phyloP scores from a whole-genome alignment of 2,329 filamentous ascomycete species.

The Aspergillus sp. region DNA sequence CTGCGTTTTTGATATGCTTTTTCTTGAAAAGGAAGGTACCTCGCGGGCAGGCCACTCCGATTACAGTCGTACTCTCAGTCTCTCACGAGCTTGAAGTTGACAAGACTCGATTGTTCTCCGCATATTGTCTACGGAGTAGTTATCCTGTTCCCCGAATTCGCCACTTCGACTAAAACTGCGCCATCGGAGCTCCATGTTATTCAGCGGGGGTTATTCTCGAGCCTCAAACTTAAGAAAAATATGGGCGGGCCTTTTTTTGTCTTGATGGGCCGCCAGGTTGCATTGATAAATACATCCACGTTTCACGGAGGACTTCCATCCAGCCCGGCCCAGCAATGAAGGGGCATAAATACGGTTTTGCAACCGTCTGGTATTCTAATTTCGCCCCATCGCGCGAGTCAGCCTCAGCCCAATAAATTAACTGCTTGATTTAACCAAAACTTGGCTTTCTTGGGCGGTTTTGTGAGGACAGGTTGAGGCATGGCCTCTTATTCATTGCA shows the following conservation, averaged over 20 bases:
- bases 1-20: not conserved
- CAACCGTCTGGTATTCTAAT: not conserved
- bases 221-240: not conserved
- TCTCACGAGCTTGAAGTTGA: not conserved
- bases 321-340: not conserved
- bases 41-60: not conserved
- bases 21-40: not conserved
- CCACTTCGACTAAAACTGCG: not conserved
- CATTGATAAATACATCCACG: constrained; percentile 11
- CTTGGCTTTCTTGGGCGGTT: constrained; percentile 6
- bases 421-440: not conserved
- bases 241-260: not conserved
- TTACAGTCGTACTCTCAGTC: too few species aligned
- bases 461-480: not conserved
- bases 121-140: too few species aligned
- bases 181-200: not conserved
- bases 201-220: not conserved
- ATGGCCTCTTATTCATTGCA: not conserved
- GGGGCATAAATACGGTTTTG: constrained; percentile 7
- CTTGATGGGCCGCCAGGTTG: constrained; percentile 9
- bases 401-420: constrained; percentile 1
- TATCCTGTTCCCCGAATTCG: not conserved
- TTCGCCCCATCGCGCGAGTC: not conserved
- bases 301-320: constrained; percentile 1
- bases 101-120: too few species aligned